Evolutionary conservation across 2,329 filamentous ascomycete genomes (phyloP).

Genomic region (Stachybotrys elegans): DNA sequence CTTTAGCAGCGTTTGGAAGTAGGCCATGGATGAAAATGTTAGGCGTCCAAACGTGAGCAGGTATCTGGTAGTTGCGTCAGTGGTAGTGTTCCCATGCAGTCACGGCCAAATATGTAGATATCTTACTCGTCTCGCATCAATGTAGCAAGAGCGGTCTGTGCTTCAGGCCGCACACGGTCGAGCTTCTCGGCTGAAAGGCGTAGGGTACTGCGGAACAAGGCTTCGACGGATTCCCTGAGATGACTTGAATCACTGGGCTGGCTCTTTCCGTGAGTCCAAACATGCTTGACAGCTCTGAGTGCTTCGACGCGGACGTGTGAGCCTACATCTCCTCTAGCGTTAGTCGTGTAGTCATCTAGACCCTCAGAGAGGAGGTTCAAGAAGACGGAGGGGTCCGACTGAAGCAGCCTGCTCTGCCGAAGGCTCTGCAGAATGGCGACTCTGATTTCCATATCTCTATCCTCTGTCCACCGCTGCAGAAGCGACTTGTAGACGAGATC

Average conservation of each 20-base stretch:
- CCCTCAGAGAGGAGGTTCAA: conserved; percentile 47
- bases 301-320: conserved; percentile 80
- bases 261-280: conserved; percentile 39
- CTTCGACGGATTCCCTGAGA: conserved; percentile 24
- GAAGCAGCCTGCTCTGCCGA: conserved; percentile 39
- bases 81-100: too few species aligned
- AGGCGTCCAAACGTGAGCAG: conserved; percentile 27
- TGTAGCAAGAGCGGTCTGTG: conserved; percentile 48
- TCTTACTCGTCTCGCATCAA: conserved; percentile 40
- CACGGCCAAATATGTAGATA: too few species aligned
- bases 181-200: conserved; percentile 83
- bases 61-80: too few species aligned
- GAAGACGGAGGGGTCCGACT: conserved; percentile 34
- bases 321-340: conserved; percentile 83
- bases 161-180: conserved; percentile 73
- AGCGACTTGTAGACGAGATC: conserved; percentile 40
- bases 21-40: conserved; percentile 53
- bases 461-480: conserved; percentile 46
- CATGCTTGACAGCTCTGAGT: conserved; percentile 66
- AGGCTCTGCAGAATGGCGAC: conserved; percentile 53
- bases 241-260: conserved; percentile 14
- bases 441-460: conserved; percentile 45
- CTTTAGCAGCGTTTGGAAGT: conserved; percentile 51
- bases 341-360: conserved; percentile 87
- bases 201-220: conserved; percentile 46